Base-by-base conservation (phyloP, 805 yeast species). In the Yarrowia hollandica region DNA sequence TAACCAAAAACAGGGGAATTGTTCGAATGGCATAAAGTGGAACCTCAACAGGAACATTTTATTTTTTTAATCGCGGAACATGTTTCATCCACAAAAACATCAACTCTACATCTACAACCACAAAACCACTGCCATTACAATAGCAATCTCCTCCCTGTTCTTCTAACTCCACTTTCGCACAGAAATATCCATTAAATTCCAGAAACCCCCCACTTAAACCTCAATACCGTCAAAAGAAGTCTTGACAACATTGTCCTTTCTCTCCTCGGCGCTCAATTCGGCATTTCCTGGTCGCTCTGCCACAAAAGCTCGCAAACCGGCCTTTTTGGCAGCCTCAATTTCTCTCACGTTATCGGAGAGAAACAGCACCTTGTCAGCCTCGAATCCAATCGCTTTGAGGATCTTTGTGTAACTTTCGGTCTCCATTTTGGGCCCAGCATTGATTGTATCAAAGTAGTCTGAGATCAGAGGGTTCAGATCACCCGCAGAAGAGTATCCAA, bases 401-500 rank as follows among this genome's bases (percentile, higher is more conserved):
- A 91, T 92, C 28, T 70, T 79, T 8, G 50, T 63, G 68, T 91
- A 91, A 15, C 95, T 86, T 8, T 65, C 50, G 0, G 69, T 25
- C 19, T 81, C 85, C 15, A 72, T 76, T 68, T 91, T 91, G 62
- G 77, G 80, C 0, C 98, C 97, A 1, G 90, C 82, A 9, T 90
- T 88, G 31, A 83, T 83, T 28, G 96, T 90, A 71, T 91, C 98
- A 68, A 82, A 91, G 72, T 90, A 91, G 14, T 86, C 95, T 6
- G 74, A 61, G 18, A 91, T 68, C 19, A 70, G 69, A 1, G 71
- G 69, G 39, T 81, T 86, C 66, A 89, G 69, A 69, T 87, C 88
- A 11, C 71, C 68, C 18, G 66, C 62, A 7, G 62, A 59, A 4
- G 61, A 22, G 8, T 66, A 69, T 5, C 70, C 69, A 67, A 91